These are phyloP conservation scores for Colletotrichum liaoningense DNA, from an alignment of 2,329 filamentous ascomycete species.

Conservation along the genomic window DNA sequence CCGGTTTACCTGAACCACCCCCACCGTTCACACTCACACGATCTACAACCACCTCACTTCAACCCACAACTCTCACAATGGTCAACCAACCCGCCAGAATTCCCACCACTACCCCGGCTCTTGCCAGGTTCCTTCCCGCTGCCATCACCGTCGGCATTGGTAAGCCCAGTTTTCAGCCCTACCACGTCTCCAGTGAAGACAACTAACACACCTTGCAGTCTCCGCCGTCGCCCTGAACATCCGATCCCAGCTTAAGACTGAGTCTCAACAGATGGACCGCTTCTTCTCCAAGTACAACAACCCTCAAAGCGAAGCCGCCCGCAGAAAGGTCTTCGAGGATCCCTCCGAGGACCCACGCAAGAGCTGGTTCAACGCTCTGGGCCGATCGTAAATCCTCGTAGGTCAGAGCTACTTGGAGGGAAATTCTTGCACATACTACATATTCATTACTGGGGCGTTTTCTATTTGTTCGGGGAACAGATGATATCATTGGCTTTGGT, in stretches of 20 bases:
- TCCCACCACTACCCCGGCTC: slow-evolving; percentile 16
- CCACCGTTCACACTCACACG: background rate
- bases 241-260: slow-evolving; percentile 44
- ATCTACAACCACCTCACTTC: background rate
- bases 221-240: slow-evolving; percentile 47
- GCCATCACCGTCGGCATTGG: slow-evolving; percentile 28
- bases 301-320: slow-evolving; percentile 48
- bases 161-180: background rate
- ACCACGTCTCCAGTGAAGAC: accelerated
- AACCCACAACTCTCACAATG: slow-evolving; percentile 20
- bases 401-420: background rate
- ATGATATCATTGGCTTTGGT: background rate
- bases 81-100: slow-evolving; percentile 32
- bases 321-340: slow-evolving; percentile 47
- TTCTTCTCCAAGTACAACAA: slow-evolving; percentile 53
- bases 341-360: slow-evolving; percentile 46
- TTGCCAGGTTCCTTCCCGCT: slow-evolving; percentile 27
- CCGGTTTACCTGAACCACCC: too few species aligned
- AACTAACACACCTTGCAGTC: slow-evolving; percentile 9
- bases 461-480: background rate
- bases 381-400: slow-evolving; percentile 41
- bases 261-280: slow-evolving; percentile 50
- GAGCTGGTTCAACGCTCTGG: slow-evolving; percentile 48
- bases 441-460: slow-evolving; percentile 6
- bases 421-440: background rate